Conservation (phyloP, 2,329 filamentous ascomycete species). For the Hypoxylon sp. region DNA sequence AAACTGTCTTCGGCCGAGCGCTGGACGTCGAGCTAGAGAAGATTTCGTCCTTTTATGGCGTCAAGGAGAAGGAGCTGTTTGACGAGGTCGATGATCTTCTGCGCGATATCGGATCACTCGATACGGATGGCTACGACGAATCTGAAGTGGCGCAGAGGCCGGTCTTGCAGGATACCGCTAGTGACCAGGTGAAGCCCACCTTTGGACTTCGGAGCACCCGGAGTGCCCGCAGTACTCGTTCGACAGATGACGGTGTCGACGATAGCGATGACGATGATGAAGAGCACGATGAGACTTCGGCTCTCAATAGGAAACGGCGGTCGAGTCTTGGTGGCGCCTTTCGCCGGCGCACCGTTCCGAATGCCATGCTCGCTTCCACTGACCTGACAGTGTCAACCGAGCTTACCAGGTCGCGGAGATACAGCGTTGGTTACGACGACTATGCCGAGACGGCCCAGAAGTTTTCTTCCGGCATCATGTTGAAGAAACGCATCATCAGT, state of each 20-base stretch:
- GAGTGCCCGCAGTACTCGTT: slow-evolving; percentile 63
- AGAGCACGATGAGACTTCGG: slow-evolving; percentile 67
- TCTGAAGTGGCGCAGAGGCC: slow-evolving; percentile 54
- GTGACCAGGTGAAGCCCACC: slow-evolving; percentile 60
- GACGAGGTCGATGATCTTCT: slow-evolving; percentile 85
- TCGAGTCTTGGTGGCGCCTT: slow-evolving; percentile 56
- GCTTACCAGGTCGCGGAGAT: slow-evolving; percentile 70
- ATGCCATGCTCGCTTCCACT: slow-evolving; percentile 58
- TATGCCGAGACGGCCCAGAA: slow-evolving; percentile 81
- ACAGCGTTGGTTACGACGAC: slow-evolving; percentile 81
- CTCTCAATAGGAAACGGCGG: slow-evolving; percentile 63
- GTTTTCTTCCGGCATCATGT: slow-evolving; percentile 79
- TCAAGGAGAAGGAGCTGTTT: slow-evolving; percentile 90
- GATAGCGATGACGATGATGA: slow-evolving; percentile 66
- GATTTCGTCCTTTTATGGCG: slow-evolving; percentile 88
- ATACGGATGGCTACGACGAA: slow-evolving; percentile 69
- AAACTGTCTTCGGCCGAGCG: slow-evolving; percentile 83
- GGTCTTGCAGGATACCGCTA: slow-evolving; percentile 37
- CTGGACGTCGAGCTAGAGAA: slow-evolving; percentile 94
- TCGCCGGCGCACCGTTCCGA: slow-evolving; percentile 57
- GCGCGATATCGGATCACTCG: slow-evolving; percentile 78
- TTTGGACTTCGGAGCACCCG: slow-evolving; percentile 49
- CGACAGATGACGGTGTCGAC: slow-evolving; percentile 71
- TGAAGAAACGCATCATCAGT: slow-evolving; percentile 92
- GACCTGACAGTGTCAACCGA: slow-evolving; percentile 76